Base-by-base conservation (phyloP, 192 early-diverging fungal species). In the Coemansia sp. region DNA sequence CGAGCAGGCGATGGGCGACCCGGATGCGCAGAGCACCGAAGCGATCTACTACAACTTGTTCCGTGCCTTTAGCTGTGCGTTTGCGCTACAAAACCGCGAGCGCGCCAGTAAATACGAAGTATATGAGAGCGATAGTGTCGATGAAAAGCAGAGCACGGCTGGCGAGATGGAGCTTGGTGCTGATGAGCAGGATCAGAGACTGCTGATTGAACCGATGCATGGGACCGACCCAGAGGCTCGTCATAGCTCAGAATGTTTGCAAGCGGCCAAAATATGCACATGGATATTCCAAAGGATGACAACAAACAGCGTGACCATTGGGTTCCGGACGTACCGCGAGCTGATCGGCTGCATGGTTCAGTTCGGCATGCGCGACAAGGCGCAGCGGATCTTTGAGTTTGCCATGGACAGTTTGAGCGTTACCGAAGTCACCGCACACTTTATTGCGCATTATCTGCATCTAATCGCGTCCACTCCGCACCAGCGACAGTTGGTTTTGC, bases 201-300 rank as follows among this genome's bases (percentile, higher is more conserved):
- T 57, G 56, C 35, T 38, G 35, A 38, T 38, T 16, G 29, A 29
- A 37, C 35, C 21, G 56, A 39, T 39, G 55, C 6, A 26, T 14
- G 21, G 7, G 7, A 14, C 62, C 26, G 53, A 48, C 4, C 19
- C 41, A 39, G 38, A 31, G 21, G 14, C 61, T 16, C 52, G 22
- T 4, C 55, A 56, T 23, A 55, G 29, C 0, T 31, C 63, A 11
- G 69, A 71, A 39, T 61, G 64, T 23, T 35, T 66, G 5, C 65
- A 71, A 35, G 69, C 69, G 10, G 78, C 78, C 16, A 63, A 56
- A 27, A 65, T 70, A 11, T 81, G 78, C 52, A 72, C 64, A 21
- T 37, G 62, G 49, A 39, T 80, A 27, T 80, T 80, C 50, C 77
- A 75, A 63, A 26, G 38, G 10, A 80, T 80, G 77, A 60, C 58